These are phyloP conservation scores for Hirsutella minnesotensis DNA, from an alignment of 2,329 filamentous ascomycete genomes.

Conservation along the genomic window DNA sequence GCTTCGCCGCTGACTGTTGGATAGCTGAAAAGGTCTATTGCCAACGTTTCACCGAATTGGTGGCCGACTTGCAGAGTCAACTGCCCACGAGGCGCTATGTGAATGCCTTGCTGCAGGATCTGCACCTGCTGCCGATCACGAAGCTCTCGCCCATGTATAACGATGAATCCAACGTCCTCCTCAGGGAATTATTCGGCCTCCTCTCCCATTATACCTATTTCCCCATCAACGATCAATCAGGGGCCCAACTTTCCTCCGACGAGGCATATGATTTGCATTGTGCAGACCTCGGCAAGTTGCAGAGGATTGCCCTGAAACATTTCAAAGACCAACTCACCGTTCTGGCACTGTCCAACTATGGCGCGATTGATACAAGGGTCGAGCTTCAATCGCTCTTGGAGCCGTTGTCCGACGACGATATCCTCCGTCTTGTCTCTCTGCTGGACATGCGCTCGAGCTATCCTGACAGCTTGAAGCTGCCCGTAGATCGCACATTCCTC, in stretches of 20 bases:
- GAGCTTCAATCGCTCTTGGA: conserved; percentile 71
- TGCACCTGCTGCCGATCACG: conserved; percentile 71
- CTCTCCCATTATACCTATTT: conserved; percentile 82
- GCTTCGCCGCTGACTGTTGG: conserved; percentile 8
- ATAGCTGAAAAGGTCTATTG: conserved; percentile 66
- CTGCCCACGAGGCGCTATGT: conserved; percentile 88
- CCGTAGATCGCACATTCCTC: conserved; percentile 50
- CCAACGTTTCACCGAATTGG: conserved; percentile 84
- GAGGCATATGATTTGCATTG: conserved; percentile 76
- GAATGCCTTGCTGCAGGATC: conserved; percentile 74
- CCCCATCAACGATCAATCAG: conserved; percentile 82
- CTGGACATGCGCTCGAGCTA: conserved; percentile 78
- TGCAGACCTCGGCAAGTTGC: conserved; percentile 61
- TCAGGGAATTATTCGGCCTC: conserved; percentile 72
- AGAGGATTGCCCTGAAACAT: conserved; percentile 64
- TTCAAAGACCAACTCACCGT: conserved; percentile 90
- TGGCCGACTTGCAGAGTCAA: conserved; percentile 86
- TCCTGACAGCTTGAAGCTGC: conserved; percentile 55
- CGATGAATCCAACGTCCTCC: conserved; percentile 59
- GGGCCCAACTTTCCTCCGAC: conserved; percentile 57
- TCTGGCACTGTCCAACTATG: conserved; percentile 84
- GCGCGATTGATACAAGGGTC: conserved; percentile 65
- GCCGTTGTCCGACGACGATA: conserved; percentile 60
- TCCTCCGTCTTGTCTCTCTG: conserved; percentile 54
- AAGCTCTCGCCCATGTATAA: conserved; percentile 68